A percentile compares a stretch with the other conserved stretches of the same genome.
These are phyloP conservation scores for Achaetomium macrosporum DNA, from an alignment of 2,329 filamentous ascomycete species.

Conservation along the genomic window DNA sequence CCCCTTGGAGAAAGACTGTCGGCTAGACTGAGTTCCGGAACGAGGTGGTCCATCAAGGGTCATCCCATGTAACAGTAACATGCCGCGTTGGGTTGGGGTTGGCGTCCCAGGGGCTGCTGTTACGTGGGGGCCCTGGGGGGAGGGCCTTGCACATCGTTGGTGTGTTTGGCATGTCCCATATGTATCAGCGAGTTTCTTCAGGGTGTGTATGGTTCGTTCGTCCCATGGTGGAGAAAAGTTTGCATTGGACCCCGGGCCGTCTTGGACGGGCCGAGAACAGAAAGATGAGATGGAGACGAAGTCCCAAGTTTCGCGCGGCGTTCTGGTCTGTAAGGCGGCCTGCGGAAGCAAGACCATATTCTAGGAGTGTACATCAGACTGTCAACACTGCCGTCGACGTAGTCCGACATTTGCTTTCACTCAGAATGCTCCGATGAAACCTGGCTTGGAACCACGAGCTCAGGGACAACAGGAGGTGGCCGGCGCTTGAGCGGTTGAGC, in stretches of 20 bases:
- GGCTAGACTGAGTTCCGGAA: conserved; percentile 25
- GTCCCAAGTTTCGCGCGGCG: too few relatives aligned
- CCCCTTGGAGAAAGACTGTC: conserved; percentile 16
- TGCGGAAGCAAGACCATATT: background rate
- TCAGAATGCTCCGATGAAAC: too few relatives aligned
- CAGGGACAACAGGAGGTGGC: background rate
- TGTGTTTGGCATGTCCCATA: too few relatives aligned
- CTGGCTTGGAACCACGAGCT: background rate
- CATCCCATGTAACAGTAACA: conserved; percentile 8
- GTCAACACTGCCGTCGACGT: background rate
- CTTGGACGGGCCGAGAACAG: too few relatives aligned
- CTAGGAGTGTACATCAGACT: background rate
- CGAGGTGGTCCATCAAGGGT: conserved; percentile 18
- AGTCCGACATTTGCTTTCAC: background rate
- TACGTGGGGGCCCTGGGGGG: conserved; percentile 7
- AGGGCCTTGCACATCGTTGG: background rate
- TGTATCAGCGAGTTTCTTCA: too few relatives aligned
- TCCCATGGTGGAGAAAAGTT: too few relatives aligned
- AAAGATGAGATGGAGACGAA: too few relatives aligned
- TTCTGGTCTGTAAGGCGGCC: too few relatives aligned
- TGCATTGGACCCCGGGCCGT: too few relatives aligned
- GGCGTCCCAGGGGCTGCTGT: conserved; percentile 5
- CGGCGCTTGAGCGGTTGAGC: background rate
- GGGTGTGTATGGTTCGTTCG: too few relatives aligned
- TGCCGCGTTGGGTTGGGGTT: background rate